Evolutionary conservation across 495 filamentous ascomycete species (phyloP), one percentile per base, ranked within the genome.

Genomic region (Aspergillus nidulans): DNA sequence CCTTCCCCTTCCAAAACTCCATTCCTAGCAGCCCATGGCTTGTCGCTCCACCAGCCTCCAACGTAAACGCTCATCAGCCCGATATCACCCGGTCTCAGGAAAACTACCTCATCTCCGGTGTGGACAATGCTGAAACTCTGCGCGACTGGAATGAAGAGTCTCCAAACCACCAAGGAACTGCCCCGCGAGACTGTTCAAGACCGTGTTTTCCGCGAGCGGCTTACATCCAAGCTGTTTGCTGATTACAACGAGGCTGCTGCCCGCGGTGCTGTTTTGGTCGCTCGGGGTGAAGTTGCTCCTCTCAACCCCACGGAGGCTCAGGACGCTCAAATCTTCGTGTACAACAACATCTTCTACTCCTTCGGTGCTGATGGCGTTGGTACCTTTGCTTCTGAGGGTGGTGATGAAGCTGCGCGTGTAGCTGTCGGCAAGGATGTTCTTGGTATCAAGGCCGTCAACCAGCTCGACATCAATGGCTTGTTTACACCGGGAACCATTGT

Each of bases 121-220:
- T 89, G 21, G 95, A 99, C 59, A 95, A 91, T 60, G 86, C 90
- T 0, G 95, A 99, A 60, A 92, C 94, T 0, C 71, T 99, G 60
- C 82, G 95, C 20, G 95, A 99, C 69, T 99, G 95, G 90, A 99
- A 99, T 64, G 95, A 99, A 69, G 95, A 99, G 64, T 96, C n/a
- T 99, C 69, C 95, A 97, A 65, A 95, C 92, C 6, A 96, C 94
- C 4, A 84, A 89, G 62, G 95, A 99, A 64, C 80, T 97, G 47
- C 91, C 91, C 28, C 90, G 88, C 63, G 92, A 97, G 42, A 88
- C 85, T 28, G 89, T 97, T 18, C 92, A 97, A 65, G 94, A 99
- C 61, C 87, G 94, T 21, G 91, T 99, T 20, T 97, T 97, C 80
- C 81, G 94, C 23, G 94, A 99, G 65, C 84, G 95, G 2, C 77